Percentiles rank a stretch among this genome's conserved stretches.
These are phyloP conservation scores for Chalciporus sphaerocephalus DNA, from an alignment of 768 basidiomycete species.

Conservation along the genomic window DNA sequence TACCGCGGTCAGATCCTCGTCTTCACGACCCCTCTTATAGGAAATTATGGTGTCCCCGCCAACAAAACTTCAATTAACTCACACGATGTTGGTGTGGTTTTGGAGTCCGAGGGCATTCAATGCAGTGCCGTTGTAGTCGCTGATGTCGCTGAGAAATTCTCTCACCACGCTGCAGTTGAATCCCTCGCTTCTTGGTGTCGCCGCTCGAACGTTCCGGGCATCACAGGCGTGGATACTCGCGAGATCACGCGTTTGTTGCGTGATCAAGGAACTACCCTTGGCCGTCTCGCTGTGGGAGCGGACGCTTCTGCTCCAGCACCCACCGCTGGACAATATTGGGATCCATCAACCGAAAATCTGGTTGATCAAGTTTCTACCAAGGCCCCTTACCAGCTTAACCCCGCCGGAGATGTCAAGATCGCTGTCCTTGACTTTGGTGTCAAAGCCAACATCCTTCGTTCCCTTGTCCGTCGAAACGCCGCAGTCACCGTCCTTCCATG, in stretches of 20 bases:
- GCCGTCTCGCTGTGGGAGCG: conserved; percentile 78
- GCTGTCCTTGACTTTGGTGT: conserved; percentile 96
- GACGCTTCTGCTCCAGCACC: conserved; percentile 64
- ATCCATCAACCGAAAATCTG: conserved; percentile 87
- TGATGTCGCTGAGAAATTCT: conserved; percentile 92
- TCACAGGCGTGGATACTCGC: conserved; percentile 96
- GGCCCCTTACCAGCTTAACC: conserved; percentile 79
- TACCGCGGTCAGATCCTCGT: conserved; percentile 98
- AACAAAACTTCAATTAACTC: conserved; percentile 72
- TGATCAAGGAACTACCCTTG: conserved; percentile 95
- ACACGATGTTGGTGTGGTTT: conserved; percentile 77
- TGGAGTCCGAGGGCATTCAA: conserved; percentile 87
- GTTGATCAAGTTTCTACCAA: conserved; percentile 92
- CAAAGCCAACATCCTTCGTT: conserved; percentile 95
- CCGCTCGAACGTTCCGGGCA: conserved; percentile 83
- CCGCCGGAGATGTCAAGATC: conserved; percentile 81
- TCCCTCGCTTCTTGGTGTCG: conserved; percentile 91
- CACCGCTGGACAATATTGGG: conserved; percentile 75
- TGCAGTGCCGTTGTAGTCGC: conserved; percentile 91
- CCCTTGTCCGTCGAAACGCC: conserved; percentile 86
- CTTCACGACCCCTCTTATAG: conserved; percentile 97
- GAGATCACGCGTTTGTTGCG: conserved; percentile 92
- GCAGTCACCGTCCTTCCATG: conserved; percentile 94
- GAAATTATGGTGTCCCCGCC: conserved; percentile 93
- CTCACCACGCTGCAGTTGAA: conserved; percentile 92